These are phyloP conservation scores for Lithospermum erythrorhizon DNA, from an alignment of 257 asterid species.

Conservation along the genomic window DNA sequence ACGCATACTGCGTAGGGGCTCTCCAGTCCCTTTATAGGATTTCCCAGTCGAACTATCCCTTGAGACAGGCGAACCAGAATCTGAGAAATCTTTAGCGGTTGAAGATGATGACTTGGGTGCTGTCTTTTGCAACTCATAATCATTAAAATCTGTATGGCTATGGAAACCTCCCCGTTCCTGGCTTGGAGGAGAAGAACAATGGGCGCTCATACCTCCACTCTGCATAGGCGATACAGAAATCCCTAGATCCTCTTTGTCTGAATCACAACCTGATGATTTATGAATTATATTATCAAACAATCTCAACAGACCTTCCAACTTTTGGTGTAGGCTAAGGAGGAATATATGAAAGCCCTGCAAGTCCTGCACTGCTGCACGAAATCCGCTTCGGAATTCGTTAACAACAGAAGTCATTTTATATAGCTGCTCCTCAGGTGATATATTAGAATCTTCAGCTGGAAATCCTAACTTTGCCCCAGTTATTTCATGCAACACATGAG, in stretches of 20 bases:
- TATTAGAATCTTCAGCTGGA: conserved; percentile 32
- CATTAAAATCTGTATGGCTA: conserved; percentile 41
- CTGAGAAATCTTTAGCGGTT: conserved; percentile 58
- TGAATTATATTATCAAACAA: conserved; percentile 48
- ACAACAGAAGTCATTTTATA: conserved; percentile 46
- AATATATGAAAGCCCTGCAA: conserved; percentile 95
- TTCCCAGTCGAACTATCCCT: conserved; percentile 76
- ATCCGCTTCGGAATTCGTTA: conserved; percentile 68
- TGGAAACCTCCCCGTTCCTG: conserved; percentile 38
- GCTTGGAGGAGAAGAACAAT: conserved; percentile 46
- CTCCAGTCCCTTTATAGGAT: conserved; percentile 46
- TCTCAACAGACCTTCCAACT: conserved; percentile 62
- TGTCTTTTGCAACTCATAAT: conserved; percentile 39
- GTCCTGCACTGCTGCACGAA: conserved; percentile 82
- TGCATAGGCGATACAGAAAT: conserved; percentile 56
- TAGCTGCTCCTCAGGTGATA: conserved; percentile 19
- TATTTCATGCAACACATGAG: conserved; percentile 60
- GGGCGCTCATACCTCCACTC: conserved; percentile 26
- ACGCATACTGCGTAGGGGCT: conserved; percentile 70
- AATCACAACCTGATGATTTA: conserved; percentile 56
- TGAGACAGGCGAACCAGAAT: conserved; percentile 53
- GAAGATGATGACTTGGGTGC: conserved; percentile 41
- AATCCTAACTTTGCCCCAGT: conserved; percentile 74
- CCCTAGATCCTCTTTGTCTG: conserved; percentile 58
- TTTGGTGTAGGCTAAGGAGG: conserved; percentile 88